These are phyloP conservation scores for Brachypodium distachyon DNA, from an alignment of 202 grass and related monocot species.

Conservation along the genomic window DNA sequence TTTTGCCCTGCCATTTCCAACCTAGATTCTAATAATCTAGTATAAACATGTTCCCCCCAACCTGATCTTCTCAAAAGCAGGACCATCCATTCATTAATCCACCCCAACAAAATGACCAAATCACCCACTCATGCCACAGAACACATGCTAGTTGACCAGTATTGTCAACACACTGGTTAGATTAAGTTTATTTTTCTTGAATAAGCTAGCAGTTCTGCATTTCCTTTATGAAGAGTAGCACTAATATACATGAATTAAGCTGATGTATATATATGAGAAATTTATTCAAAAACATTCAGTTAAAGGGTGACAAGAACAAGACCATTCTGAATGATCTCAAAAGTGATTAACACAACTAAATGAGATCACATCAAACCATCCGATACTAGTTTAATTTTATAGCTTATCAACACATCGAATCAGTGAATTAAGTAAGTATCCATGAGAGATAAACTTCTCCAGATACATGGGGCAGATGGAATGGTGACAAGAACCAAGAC, in stretches of 20 bases:
- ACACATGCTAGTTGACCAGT: neutral
- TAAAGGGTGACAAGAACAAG: neutral
- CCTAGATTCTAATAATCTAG: slow-evolving; percentile 22
- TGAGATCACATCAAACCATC: no score
- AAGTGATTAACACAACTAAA: no score
- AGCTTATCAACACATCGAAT: no score
- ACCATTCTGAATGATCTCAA: neutral
- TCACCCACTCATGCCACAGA: neutral
- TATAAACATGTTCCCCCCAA: slow-evolving; percentile 10
- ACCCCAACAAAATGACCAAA: neutral
- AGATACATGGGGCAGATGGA: neutral
- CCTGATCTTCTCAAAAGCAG: slow-evolving; percentile 33
- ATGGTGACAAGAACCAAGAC: neutral
- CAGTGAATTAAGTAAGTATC: no score
- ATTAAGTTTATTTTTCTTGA: neutral
- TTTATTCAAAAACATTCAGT: neutral
- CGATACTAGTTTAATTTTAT: no score
- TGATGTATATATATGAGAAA: neutral
- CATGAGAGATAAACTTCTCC: neutral
- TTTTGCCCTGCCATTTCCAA: slow-evolving; percentile 18
- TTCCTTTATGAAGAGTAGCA: neutral
- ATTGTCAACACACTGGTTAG: neutral
- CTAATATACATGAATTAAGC: neutral
- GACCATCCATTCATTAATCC: slow-evolving; percentile 4
- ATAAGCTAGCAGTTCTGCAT: neutral